Conservation (phyloP, 306 rosid genomes). For the Arachis hypogaea region DNA sequence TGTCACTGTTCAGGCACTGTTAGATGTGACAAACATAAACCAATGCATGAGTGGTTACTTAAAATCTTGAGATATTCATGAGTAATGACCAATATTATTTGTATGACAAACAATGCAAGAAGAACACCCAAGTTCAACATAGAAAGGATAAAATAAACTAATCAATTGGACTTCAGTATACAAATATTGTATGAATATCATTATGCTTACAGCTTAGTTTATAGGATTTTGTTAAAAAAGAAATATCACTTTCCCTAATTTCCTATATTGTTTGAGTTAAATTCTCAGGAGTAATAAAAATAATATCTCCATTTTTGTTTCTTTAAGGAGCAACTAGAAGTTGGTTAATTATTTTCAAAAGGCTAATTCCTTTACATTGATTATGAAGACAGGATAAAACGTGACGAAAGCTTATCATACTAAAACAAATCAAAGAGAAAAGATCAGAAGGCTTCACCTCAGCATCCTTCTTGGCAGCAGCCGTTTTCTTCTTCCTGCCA, state of each 20-base stretch:
- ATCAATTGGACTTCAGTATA: neutral
- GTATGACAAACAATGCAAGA: neutral
- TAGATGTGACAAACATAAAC: neutral
- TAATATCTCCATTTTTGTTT: neutral
- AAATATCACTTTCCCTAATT: neutral
- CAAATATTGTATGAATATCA: neutral
- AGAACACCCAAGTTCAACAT: neutral
- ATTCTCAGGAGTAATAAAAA: no score
- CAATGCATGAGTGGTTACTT: neutral
- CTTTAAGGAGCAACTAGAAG: neutral
- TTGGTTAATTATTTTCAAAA: neutral
- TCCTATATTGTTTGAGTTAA: no score
- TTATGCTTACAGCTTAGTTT: neutral
- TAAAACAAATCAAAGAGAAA: neutral
- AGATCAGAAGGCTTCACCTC: conserved; percentile 41
- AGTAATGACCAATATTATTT: neutral
- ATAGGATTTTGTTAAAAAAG: neutral
- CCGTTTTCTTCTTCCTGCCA: conserved; percentile 56
- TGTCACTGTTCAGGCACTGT: neutral
- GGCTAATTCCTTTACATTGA: neutral
- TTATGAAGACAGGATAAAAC: neutral
- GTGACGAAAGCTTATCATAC: neutral
- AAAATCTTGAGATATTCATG: neutral
- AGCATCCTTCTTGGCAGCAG: conserved; percentile 50
- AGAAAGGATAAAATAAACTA: neutral